phyloP scores from a whole-genome alignment of 2,329 filamentous ascomycete species.

The Xylariaceae sp. region DNA sequence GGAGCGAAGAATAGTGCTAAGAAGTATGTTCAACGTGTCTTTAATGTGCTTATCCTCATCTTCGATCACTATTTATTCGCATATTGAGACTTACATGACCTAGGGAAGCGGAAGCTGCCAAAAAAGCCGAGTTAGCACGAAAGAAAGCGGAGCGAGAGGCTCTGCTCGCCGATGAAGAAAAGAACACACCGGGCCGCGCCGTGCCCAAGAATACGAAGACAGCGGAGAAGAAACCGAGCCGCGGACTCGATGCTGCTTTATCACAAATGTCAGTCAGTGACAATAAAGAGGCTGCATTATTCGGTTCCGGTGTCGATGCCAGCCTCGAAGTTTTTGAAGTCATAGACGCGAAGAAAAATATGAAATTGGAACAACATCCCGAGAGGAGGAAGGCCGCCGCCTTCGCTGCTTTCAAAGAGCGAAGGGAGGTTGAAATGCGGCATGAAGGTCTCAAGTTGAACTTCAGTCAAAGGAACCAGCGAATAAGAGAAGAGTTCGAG shows the following conservation, averaged over 20 bases:
- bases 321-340: slow-evolving; percentile 76
- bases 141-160: slow-evolving; percentile 94
- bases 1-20: slow-evolving; percentile 81
- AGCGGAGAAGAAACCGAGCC: slow-evolving; percentile 59
- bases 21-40: slow-evolving; percentile 60
- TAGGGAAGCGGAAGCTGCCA: slow-evolving; percentile 80
- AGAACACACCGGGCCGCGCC: slow-evolving; percentile 51
- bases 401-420: slow-evolving; percentile 76
- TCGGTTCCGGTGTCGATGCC: slow-evolving; percentile 87
- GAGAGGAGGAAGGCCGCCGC: slow-evolving; percentile 85
- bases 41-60: not conserved
- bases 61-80: slow-evolving; percentile 2
- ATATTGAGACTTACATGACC: not conserved
- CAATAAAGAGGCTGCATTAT: slow-evolving; percentile 56
- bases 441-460: slow-evolving; percentile 71
- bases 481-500: slow-evolving; percentile 88
- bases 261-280: slow-evolving; percentile 55
- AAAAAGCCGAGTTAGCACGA: slow-evolving; percentile 74
- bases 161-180: slow-evolving; percentile 78
- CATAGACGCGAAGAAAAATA: slow-evolving; percentile 51
- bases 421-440: slow-evolving; percentile 79
- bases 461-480: slow-evolving; percentile 77
- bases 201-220: slow-evolving; percentile 65
- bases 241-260: slow-evolving; percentile 37
- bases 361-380: slow-evolving; percentile 82